Conservation (phyloP, 352 stramenopile genomes). For the Thraustotheca clavata region DNA sequence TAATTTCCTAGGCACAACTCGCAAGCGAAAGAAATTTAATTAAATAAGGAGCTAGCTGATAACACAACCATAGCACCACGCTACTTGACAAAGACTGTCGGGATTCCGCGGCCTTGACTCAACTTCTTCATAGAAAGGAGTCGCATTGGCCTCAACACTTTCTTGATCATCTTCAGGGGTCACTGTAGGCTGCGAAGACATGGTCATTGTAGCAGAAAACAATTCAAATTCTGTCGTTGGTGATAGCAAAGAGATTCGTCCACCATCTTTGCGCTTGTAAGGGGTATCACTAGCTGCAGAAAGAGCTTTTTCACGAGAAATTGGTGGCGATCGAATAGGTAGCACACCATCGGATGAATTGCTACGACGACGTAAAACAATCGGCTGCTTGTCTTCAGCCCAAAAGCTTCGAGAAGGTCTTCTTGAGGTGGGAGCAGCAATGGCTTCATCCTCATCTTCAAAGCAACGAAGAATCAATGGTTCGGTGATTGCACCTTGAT, state of each 20-base stretch:
- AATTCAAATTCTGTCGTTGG: constrained; percentile 18
- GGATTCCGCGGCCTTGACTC: background rate
- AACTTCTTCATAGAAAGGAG: background rate
- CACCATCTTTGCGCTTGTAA: constrained; percentile 13
- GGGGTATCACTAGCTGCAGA: background rate
- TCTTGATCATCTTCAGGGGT: constrained; percentile 1
- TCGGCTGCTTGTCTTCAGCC: background rate
- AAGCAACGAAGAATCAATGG: constrained; percentile 20
- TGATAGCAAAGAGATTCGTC: constrained; percentile 18
- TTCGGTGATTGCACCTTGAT: constrained; percentile 14
- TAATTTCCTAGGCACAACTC: background rate
- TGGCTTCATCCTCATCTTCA: background rate
- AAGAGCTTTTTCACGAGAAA: background rate
- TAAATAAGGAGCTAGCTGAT: constrained; percentile 10
- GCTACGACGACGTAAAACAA: constrained; percentile 1
- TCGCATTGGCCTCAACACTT: background rate
- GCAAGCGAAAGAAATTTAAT: constrained; percentile 11
- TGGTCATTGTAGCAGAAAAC: constrained; percentile 13
- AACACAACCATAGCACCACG: constrained; percentile 10
- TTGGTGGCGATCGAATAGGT: background rate
- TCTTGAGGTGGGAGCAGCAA: background rate
- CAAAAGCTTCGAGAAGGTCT: background rate
- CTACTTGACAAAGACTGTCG: constrained; percentile 4
- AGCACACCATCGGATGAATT: constrained; percentile 16
- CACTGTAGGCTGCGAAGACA: constrained; percentile 5